Evolutionary conservation across 164 flowering plant species (phyloP).

Genomic region (Macadamia integrifolia): DNA sequence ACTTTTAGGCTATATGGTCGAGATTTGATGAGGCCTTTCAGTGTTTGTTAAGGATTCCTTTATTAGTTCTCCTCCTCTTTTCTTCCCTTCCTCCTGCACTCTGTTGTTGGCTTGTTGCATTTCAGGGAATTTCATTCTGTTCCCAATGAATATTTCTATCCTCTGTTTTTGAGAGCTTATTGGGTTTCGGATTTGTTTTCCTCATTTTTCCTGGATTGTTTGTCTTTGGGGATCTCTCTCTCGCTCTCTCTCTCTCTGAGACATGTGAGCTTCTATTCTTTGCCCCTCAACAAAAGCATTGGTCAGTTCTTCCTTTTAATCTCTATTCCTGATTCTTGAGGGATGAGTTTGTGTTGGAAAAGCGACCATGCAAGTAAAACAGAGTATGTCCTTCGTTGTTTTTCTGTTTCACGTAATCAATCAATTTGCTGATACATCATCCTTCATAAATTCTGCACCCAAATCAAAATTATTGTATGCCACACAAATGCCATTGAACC

Average conservation of each 20-base stretch:
- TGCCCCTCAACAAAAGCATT: constrained; percentile 10
- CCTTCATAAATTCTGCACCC: too few relatives aligned
- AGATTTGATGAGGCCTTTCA: constrained; percentile 9
- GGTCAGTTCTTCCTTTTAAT: constrained; percentile 4
- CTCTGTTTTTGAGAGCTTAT: background rate
- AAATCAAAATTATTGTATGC: too few relatives aligned
- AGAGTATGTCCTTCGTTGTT: constrained; percentile 14
- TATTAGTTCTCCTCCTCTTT: constrained; percentile 9
- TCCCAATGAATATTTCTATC: constrained; percentile 24
- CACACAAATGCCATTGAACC: too few relatives aligned
- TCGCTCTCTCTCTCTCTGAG: background rate
- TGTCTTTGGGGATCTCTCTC: constrained; percentile 6
- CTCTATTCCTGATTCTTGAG: constrained; percentile 17
- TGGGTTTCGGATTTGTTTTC: constrained; percentile 10
- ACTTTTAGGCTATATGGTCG: constrained; percentile 12
- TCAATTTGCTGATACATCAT: too few relatives aligned
- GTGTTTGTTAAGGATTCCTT: constrained; percentile 5
- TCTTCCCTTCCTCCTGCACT: too few relatives aligned
- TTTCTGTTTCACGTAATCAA: constrained; percentile 3
- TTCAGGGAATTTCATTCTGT: constrained; percentile 16
- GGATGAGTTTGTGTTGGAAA: constrained; percentile 20
- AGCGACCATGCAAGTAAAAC: constrained; percentile 9
- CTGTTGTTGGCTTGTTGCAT: background rate
- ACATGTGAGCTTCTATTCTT: constrained; percentile 24
- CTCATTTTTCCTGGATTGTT: background rate